Evolutionary conservation across 192 early-diverging fungal genomes (phyloP), one percentile per base, ranked within the genome.

Genomic region (Podila epigama): DNA sequence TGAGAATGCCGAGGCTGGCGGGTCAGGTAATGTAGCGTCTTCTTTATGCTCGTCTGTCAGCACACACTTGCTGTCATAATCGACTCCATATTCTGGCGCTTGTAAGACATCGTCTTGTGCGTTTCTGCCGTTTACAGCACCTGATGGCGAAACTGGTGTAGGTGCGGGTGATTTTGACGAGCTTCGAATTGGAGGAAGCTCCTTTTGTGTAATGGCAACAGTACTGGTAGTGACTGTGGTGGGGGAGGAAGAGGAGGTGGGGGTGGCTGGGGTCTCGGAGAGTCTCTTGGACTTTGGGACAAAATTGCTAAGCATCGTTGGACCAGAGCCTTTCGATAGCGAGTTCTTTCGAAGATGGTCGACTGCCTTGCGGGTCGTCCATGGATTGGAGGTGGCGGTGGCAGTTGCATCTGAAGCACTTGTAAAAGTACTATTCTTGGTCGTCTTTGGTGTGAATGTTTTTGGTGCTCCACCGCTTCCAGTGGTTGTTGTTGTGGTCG

Each of bases 31-130:
- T 6, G 36, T 22, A 7, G 33, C 18, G 5, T 29, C 31, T 33
- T 50, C 16, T 12, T 31, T 63, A 2, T 77, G 65, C 31, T 63
- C 66, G 18, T 68, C 60, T n/a, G 60, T 64, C 1, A 68, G 8
- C 15, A 77, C 63, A 37, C 73, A 77, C 33, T 77, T 77, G 61
- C 66, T 68, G 5, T 68, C 66, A 42, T 63, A 33, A 10, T 62
- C 63, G 6, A 48, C 31, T 11, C 60, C 64, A 39, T 36, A 31
- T n/a, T 12, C 7, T 28, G 32, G 13, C 34, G n/a, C 20, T 33
- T 10, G 32, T 37, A 18, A 22, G 57, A 22, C 31, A 34, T 25
- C 18, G 36, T 20, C 4, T 34, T 34, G 56, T 20, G 4, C 1
- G 12, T 36, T 18, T 34, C n/a, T 18, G 18, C 34, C 55, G 2